Percentiles rank a stretch among this genome's conserved stretches.
phyloP scores from a whole-genome alignment of 352 stramenopile species.

The Globisporangium perplexum region DNA sequence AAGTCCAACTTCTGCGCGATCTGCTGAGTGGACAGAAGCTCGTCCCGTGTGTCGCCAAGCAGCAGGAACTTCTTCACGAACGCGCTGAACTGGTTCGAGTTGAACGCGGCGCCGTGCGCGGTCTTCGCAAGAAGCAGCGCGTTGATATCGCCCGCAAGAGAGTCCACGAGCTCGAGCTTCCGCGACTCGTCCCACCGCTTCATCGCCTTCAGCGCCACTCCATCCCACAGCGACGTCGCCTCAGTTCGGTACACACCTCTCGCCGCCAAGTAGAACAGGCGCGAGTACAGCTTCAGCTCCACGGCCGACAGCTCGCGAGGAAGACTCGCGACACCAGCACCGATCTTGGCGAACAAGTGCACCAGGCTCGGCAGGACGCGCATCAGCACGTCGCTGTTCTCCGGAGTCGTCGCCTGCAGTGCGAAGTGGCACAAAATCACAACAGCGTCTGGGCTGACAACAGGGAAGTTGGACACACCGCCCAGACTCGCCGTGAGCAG shows the following conservation, averaged over 20 bases:
- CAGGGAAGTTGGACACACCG: conserved; percentile 27
- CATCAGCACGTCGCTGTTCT: conserved; percentile 41
- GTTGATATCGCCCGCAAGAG: conserved; percentile 51
- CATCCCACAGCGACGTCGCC: conserved; percentile 41
- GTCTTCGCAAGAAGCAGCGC: conserved; percentile 29
- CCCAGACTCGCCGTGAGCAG: conserved; percentile 55
- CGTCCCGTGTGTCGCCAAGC: conserved; percentile 28
- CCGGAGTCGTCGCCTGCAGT: conserved; percentile 24
- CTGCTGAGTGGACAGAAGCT: conserved; percentile 16
- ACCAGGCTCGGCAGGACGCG: conserved; percentile 57
- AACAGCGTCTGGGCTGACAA: conserved; percentile 63
- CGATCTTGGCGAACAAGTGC: conserved; percentile 46
- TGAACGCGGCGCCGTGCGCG: conserved; percentile 24
- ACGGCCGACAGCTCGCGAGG: conserved; percentile 47
- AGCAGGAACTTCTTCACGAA: conserved; percentile 48
- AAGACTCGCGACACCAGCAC: conserved; percentile 12
- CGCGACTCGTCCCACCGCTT: conserved; percentile 34
- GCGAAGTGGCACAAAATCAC: conserved; percentile 72
- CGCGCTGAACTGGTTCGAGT: conserved; percentile 40
- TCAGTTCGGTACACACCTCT: conserved; percentile 44
- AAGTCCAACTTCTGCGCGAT: conserved; percentile 47
- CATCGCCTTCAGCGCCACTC: conserved; percentile 26
- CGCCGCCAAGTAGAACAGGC: conserved; percentile 55
- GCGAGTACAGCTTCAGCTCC: conserved; percentile 44
- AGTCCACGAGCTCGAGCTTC: conserved; percentile 32